Evolutionary conservation across 176 grass and related monocot genomes (phyloP).

Genomic region (Themeda triandra): DNA sequence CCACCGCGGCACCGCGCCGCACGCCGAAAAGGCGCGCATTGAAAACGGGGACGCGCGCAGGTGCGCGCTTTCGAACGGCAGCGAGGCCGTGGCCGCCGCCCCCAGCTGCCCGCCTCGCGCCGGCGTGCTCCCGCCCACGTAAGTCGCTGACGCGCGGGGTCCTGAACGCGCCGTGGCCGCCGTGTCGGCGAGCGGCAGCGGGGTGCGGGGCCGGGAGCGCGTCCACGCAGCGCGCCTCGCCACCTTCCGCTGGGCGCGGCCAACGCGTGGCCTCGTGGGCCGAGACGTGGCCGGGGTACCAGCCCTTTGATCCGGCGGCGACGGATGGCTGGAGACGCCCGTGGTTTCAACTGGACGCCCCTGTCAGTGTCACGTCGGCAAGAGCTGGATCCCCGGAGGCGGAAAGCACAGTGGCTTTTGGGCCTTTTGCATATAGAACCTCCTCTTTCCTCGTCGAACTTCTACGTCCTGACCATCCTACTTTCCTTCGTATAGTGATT

Average conservation of each 20-base stretch:
- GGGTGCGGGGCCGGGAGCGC: constrained; percentile 22
- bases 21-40: background rate
- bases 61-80: background rate
- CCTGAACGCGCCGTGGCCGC: background rate
- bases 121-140: background rate
- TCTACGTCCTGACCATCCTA: no score
- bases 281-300: constrained; percentile 5
- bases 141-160: background rate
- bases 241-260: constrained; percentile 52
- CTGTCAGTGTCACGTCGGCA: background rate
- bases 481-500: no score
- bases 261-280: constrained; percentile 30
- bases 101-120: background rate
- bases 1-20: constrained; percentile 23
- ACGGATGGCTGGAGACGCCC: constrained; percentile 8
- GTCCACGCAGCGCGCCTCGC: constrained; percentile 55
- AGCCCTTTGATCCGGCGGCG: constrained; percentile 21
- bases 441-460: background rate
- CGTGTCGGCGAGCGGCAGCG: background rate
- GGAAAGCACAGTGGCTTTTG: background rate
- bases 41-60: background rate
- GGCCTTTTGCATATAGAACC: background rate
- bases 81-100: background rate
- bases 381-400: background rate
- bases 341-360: background rate